Evolutionary conservation across 2,329 filamentous ascomycete species (phyloP).

Genomic region (Raffaelea ambrosiae): DNA sequence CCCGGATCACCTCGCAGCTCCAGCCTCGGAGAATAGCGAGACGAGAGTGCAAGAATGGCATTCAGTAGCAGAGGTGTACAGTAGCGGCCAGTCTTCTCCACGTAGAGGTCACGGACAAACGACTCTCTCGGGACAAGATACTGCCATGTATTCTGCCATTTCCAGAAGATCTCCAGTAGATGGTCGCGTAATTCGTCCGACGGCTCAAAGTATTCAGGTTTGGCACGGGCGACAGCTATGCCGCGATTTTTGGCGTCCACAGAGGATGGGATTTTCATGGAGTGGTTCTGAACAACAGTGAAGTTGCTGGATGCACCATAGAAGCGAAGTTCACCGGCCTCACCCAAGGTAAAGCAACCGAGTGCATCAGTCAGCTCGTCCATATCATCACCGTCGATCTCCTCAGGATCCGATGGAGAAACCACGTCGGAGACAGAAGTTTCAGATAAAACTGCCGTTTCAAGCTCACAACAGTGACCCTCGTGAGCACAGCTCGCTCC

Average conservation of each 20-base stretch:
- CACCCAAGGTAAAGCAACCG: background rate
- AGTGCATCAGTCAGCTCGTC: background rate
- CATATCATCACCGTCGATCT: background rate
- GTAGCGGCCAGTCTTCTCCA: conserved; percentile 8
- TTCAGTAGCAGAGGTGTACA: conserved; percentile 16
- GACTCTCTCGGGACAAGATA: conserved; percentile 16
- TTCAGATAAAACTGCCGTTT: too few relatives aligned
- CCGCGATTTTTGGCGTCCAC: too few relatives aligned
- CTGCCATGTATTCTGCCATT: conserved; percentile 20
- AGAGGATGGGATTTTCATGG: background rate
- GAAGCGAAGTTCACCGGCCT: conserved; percentile 1
- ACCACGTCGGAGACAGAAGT: too few relatives aligned
- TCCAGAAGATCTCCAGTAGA: conserved; percentile 17
- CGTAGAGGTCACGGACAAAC: conserved; percentile 12
- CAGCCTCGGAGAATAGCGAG: conserved; percentile 15
- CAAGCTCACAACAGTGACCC: too few relatives aligned
- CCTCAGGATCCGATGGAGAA: too few relatives aligned
- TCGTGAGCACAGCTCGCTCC: too few relatives aligned
- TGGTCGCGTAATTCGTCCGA: conserved; percentile 16
- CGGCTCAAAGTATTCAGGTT: background rate
- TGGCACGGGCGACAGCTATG: too few relatives aligned
- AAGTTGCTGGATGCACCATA: conserved; percentile 3
- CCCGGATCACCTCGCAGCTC: conserved; percentile 12
- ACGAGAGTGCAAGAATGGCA: conserved; percentile 15
- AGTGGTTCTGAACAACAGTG: background rate